Evolutionary conservation across 495 filamentous ascomycete genomes (phyloP).

Genomic region (Xylaria nigripes): DNA sequence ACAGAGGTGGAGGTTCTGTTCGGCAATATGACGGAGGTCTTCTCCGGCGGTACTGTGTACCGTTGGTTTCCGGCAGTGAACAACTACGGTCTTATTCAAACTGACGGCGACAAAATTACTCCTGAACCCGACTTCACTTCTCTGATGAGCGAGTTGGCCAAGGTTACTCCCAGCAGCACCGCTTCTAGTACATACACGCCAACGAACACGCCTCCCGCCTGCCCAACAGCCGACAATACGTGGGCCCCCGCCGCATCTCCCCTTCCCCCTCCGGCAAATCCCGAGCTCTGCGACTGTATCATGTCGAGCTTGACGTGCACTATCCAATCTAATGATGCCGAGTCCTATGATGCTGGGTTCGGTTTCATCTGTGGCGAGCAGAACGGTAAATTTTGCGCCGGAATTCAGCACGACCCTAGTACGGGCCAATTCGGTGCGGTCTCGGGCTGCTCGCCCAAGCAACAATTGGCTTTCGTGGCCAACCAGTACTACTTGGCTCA

Average conservation of each 20-base stretch:
- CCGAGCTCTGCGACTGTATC: constrained; percentile 74
- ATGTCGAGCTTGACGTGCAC: constrained; percentile 57
- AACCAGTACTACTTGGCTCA: constrained; percentile 70
- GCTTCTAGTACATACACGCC: constrained; percentile 65
- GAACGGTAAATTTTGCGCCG: constrained; percentile 47
- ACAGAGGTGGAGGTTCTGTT: constrained; percentile 78
- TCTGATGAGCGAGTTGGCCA: constrained; percentile 62
- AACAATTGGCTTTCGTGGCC: constrained; percentile 74
- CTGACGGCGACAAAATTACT: constrained; percentile 48
- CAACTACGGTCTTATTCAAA: constrained; percentile 74
- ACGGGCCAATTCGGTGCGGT: constrained; percentile 76
- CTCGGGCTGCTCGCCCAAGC: constrained; percentile 69
- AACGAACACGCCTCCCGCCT: constrained; percentile 62
- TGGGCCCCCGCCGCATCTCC: constrained; percentile 60
- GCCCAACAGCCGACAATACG: constrained; percentile 53
- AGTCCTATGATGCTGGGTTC: constrained; percentile 49
- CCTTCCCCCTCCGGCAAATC: constrained; percentile 68
- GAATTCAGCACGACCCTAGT: constrained; percentile 61
- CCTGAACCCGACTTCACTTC: constrained; percentile 65
- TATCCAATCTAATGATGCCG: constrained; percentile 39
- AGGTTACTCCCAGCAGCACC: constrained; percentile 54
- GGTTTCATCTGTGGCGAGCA: constrained; percentile 65
- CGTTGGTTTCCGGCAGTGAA: constrained; percentile 92
- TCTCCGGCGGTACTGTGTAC: constrained; percentile 94
- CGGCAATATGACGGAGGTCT: constrained; percentile 63